Evolutionary conservation across 176 grass and related monocot species (phyloP).

Genomic region (Eleusine indica): DNA sequence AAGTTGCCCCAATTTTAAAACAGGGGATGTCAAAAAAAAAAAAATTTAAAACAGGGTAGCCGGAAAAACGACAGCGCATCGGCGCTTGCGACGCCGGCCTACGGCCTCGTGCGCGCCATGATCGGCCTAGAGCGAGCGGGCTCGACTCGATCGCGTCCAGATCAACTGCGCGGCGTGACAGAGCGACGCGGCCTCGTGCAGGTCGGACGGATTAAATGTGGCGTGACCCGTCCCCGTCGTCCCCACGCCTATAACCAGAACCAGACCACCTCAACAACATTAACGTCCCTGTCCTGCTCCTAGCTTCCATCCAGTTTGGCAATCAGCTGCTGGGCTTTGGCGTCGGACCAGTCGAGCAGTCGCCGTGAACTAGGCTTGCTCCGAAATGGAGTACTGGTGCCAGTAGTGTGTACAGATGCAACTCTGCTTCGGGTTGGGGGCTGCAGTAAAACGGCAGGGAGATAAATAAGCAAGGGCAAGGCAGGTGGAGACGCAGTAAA

Average conservation of each 20-base stretch:
- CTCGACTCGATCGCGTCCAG: background rate
- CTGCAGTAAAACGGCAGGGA: too few relatives aligned
- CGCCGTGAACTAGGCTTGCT: background rate
- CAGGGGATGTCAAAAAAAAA: too few relatives aligned
- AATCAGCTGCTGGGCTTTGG: background rate
- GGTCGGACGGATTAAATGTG: background rate
- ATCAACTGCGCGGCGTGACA: background rate
- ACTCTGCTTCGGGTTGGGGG: too few relatives aligned
- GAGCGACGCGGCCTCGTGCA: background rate
- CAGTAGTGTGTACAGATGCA: background rate
- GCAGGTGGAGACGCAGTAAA: too few relatives aligned
- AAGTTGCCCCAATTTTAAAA: slow-evolving; percentile 1
- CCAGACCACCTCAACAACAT: slow-evolving; percentile 35
- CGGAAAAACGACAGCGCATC: slow-evolving; percentile 41
- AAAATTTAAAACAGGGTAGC: background rate
- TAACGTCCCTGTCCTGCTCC: slow-evolving; percentile 22
- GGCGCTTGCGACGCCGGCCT: slow-evolving; percentile 18
- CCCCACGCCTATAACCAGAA: background rate
- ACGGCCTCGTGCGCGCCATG: slow-evolving; percentile 38
- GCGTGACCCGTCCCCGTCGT: too few relatives aligned
- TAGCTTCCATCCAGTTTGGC: slow-evolving; percentile 19
- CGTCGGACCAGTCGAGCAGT: background rate
- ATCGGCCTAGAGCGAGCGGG: background rate
- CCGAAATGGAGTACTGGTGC: background rate
- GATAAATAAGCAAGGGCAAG: too few relatives aligned